Base-by-base conservation (phyloP, 768 basidiomycete genomes). In the Tylopilus intermedius region DNA sequence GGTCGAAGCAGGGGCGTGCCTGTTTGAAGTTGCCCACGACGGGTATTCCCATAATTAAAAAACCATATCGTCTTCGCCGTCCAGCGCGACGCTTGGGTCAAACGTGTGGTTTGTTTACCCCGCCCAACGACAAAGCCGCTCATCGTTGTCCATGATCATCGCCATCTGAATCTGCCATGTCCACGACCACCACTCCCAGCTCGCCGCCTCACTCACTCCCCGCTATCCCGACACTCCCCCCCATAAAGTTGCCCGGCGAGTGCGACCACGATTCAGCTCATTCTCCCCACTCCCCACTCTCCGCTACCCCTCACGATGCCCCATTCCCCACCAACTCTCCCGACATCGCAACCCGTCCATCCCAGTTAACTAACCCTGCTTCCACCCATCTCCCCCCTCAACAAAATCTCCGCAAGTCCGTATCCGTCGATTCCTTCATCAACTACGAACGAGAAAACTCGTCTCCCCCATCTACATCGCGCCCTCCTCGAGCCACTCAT, bases 391-490 rank as follows among this genome's bases (percentile, higher is more conserved):
- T 52, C 18, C 52, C 58, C 37, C 48, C 61, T 33, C 66, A 66
- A 49, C 62, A 61, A 50, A 65, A 63, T 54, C 77, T 90, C 50
- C 79, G 86, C 61, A 89, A 89, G 72, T 85, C 87, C 27, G 69
- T 86, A 54, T 90, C 88, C 21, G 86, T 83, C 54, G 88, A 90
- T 67, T 90, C 88, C 9, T 84, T 90, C 66, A 76, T 79, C 45
- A 72, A 71, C 33, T 73, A 73, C 62, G 68, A 70, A 58, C 72
- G 71, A 58, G 72, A 75, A 40, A 66, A 65, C 45, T 53, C 67
- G 27, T 58, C 68, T 8, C 54, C 65, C 49, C 18, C 63, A 14
- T 59, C 68, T 21, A 61, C 62, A 38, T 66, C 73, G 39, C 71
- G 74, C 3, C 68, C 73, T 15, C 71, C 68, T 62, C 69, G 76